Conservation (phyloP, 1,284 basidiomycete species). For the Sanghuangporus baumii region DNA sequence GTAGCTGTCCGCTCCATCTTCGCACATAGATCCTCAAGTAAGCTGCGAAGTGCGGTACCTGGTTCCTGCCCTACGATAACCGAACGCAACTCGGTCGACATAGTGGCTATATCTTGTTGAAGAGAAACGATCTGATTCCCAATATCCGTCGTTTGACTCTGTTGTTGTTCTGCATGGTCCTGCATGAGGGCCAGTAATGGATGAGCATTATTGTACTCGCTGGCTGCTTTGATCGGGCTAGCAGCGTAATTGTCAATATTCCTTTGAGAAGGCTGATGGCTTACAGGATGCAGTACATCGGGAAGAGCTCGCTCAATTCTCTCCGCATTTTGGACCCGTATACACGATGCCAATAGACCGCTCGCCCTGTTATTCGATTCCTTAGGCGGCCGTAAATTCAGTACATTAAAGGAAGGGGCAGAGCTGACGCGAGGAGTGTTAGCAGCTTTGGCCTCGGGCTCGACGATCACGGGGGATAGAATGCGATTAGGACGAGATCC, state of each 20-base stretch:
- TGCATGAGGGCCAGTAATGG: slow-evolving; percentile 21
- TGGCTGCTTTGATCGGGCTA: background rate
- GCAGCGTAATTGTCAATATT: background rate
- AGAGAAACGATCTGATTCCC: slow-evolving; percentile 32
- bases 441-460: background rate
- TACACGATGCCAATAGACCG: background rate
- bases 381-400: background rate
- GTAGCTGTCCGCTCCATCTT: slow-evolving; percentile 8
- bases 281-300: background rate
- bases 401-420: background rate
- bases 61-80: slow-evolving; percentile 14
- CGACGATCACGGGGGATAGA: slow-evolving; percentile 10
- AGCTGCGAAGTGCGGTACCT: slow-evolving; percentile 3
- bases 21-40: slow-evolving; percentile 13
- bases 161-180: slow-evolving; percentile 32
- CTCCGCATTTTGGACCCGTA: background rate
- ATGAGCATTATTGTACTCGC: background rate
- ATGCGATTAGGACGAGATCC: background rate
- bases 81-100: slow-evolving; percentile 18
- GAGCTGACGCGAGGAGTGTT: background rate
- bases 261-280: background rate
- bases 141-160: slow-evolving; percentile 31
- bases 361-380: background rate
- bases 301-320: background rate
- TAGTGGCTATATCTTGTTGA: slow-evolving; percentile 29